Base-by-base conservation (phyloP, 1,139 yeast species). In the Diutina mesorugosa region DNA sequence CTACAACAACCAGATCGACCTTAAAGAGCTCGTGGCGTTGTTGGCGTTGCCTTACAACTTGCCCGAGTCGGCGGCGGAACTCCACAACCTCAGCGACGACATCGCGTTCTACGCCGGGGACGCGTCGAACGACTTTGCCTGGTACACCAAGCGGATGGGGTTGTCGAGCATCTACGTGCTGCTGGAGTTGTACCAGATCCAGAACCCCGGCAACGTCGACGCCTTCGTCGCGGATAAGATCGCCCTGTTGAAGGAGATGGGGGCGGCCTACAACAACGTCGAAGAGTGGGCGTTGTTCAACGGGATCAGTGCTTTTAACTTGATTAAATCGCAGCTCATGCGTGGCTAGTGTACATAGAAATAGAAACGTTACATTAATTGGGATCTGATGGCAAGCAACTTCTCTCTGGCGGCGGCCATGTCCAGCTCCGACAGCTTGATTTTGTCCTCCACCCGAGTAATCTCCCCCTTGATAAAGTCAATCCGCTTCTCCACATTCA, bases 91-190 rank as follows among this genome's bases (percentile, higher is more conserved):
- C 57, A 78, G 90, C 18, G 97, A 93, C 68, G 98, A 93, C 66
- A 77, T 93, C 60, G 81, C 90, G 56, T 90, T 72, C 68, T 83
- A 83, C 63, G 83, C 96, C 0, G 95, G 91, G 3, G 97, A 91
- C 66, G 71, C 76, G 57, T 82, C 95, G n/a, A 81, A 85, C 59
- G 97, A 90, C 68, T 85, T 88, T 68, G 85, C 89, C 2, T 93
- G 99, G 99, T 93, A 93, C 68, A 74, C 95, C n/a, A 88, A 90
- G 66, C 76, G 98, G 61, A 72, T 85, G 32, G 79, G 88, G 6
- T 68, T 91, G 35, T 78, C 90, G 21, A 76, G 87, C 0, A 79
- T 87, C 4, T 90, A 87, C 66, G 87, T 87, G 1, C 77, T 85
- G 45, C 68, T 85, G 47, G 97, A 93, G 67, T 72, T 90, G 60